phyloP scores from a whole-genome alignment of 805 yeast genomes.

The Pichia thaimueangensis region DNA sequence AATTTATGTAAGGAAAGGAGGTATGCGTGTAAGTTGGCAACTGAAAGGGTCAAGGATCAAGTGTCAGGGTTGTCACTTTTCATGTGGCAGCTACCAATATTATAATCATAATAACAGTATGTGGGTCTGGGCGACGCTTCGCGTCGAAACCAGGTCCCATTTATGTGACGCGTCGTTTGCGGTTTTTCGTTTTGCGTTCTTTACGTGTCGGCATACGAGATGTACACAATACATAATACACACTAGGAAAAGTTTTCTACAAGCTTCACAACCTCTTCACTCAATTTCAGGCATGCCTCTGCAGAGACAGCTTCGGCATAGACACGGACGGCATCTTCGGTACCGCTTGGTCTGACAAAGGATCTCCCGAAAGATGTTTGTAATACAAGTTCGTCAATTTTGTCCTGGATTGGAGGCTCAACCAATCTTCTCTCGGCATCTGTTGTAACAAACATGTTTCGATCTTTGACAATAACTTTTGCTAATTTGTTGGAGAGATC shows the following conservation, averaged over 20 bases:
- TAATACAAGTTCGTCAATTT: constrained; percentile 60
- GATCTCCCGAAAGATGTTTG: constrained; percentile 57
- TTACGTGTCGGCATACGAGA: not conserved
- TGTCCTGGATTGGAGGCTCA: constrained; percentile 64
- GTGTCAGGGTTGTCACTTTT: no score
- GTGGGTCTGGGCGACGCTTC: no score
- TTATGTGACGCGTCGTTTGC: no score
- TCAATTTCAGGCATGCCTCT: constrained; percentile 42
- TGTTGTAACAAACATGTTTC: constrained; percentile 73
- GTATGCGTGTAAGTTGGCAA: no score
- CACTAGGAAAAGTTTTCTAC: constrained; percentile 7
- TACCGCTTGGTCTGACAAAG: constrained; percentile 95
- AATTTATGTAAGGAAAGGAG: no score
- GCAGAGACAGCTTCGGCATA: constrained; percentile 77
- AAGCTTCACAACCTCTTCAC: constrained; percentile 28
- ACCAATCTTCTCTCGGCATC: constrained; percentile 83
- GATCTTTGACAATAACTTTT: constrained; percentile 78
- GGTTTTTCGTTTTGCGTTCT: no score
- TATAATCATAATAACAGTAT: no score
- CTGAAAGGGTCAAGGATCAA: no score
- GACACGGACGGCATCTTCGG: constrained; percentile 95
- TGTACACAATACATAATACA: not conserved
- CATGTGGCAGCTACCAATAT: no score
- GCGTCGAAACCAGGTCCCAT: no score
- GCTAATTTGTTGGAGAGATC: constrained; percentile 84